Evolutionary conservation across 202 grass and related monocot genomes (phyloP).

Genomic region (Bolboschoenoplectus hybrid): DNA sequence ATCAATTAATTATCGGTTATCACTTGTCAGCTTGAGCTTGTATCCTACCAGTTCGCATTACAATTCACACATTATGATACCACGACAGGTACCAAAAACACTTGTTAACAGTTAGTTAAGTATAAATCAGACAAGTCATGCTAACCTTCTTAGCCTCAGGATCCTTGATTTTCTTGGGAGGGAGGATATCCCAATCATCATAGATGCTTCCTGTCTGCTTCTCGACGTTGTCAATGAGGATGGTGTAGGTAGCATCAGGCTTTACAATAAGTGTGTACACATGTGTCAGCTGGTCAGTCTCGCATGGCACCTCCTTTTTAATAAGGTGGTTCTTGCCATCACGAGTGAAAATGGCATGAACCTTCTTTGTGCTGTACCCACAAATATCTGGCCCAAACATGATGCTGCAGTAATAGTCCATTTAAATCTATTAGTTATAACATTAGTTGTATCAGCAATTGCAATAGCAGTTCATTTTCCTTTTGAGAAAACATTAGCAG

Average conservation of each 20-base stretch:
- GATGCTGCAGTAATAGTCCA: conserved; percentile 55
- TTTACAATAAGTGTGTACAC: conserved; percentile 76
- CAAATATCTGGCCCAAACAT: conserved; percentile 99
- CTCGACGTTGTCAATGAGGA: conserved; percentile 71
- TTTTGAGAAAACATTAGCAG: background rate
- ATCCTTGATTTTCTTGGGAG: conserved; percentile 78
- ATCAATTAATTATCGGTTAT: background rate
- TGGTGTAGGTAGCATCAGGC: conserved; percentile 74
- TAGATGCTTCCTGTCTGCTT: conserved; percentile 82
- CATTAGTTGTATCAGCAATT: background rate
- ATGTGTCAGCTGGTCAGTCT: conserved; percentile 78
- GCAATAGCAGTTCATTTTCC: background rate
- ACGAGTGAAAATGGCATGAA: conserved; percentile 72
- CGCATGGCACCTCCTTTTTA: conserved; percentile 84
- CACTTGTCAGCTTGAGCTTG: background rate
- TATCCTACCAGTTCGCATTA: background rate
- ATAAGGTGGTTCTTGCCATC: conserved; percentile 80
- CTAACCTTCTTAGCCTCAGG: conserved; percentile 76
- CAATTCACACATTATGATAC: background rate
- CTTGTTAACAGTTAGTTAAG: background rate
- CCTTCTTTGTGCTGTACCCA: conserved; percentile 89
- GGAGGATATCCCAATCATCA: conserved; percentile 80
- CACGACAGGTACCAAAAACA: background rate
- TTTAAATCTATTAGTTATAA: conserved; percentile 18
- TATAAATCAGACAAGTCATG: background rate